Evolutionary conservation across 1,139 yeast genomes (phyloP), one percentile per base, ranked within the genome.

Genomic region (Nakaseomyces bracarensis): DNA sequence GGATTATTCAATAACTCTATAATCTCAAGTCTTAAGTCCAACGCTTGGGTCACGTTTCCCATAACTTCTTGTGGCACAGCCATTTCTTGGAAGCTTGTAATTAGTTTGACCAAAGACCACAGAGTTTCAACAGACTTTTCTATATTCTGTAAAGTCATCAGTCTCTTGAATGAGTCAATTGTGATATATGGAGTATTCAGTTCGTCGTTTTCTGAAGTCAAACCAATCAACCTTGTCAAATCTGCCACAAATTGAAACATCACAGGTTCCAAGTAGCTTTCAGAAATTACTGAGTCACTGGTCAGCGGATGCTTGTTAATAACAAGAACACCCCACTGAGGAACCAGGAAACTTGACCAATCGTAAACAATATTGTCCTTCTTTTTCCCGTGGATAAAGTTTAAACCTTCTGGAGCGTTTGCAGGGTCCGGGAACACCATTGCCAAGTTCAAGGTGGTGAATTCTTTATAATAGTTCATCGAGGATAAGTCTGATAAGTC

Each of bases 271-370:
- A 89, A 65, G 38, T 77, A 82, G 0, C 60, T 61, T 25, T 66
- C 63, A 1, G 69, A 53, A 23, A 81, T 54, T 6, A 52, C 47
- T 0, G 65, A 43, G 41, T 64, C 59, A 20, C 52, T 46, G 20
- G 61, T 52, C 8, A 64, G 43, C 39, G 67, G 55, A 4, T 65
- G 60, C 34, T 71, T 67, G 53, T 79, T 76, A 44, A 74, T 61
- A 19, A 80, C 69, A 3, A 81, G 71, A 3, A 82, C 82, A 18
- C 97, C 97, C 95, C 95, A 89, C 64, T 85, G 95, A 6, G 96
- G 95, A 25, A 89, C 75, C 42, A 84, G 63, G 57, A 83, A 89
- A 35, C 91, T 77, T 54, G 82, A 76, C 42, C 85, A 72, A 36
- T 46, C 41, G 5, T 33, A 26, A 4, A 33, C 11, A 1, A 50